Evolutionary conservation across 495 filamentous ascomycete genomes (phyloP).

Genomic region (Penicillium steckii): DNA sequence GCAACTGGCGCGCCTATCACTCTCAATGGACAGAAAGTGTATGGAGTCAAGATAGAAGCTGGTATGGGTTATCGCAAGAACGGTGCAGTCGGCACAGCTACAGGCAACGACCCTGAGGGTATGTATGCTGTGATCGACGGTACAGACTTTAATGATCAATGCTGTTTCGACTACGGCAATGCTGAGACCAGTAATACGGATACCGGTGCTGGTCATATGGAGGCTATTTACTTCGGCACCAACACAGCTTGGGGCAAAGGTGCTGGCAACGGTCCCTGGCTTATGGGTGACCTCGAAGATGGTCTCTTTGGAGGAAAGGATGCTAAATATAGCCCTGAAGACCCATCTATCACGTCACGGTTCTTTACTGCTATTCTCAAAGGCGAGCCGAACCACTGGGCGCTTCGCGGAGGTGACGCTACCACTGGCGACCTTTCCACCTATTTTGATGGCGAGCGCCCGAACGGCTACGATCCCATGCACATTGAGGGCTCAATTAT

Average conservation of each 20-base stretch:
- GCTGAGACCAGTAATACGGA: constrained; percentile 53
- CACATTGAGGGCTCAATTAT: constrained; percentile 58
- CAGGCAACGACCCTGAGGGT: constrained; percentile 50
- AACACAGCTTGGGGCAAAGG: constrained; percentile 50
- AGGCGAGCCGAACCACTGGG: constrained; percentile 50
- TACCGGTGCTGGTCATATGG: constrained; percentile 59
- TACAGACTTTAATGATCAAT: constrained; percentile 55
- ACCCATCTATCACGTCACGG: constrained; percentile 47
- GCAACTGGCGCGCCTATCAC: constrained; percentile 56
- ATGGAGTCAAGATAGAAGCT: constrained; percentile 57
- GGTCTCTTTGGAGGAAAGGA: constrained; percentile 52
- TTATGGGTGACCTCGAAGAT: constrained; percentile 63
- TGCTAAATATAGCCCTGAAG: constrained; percentile 37
- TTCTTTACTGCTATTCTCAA: constrained; percentile 54
- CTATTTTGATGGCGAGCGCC: constrained; percentile 52
- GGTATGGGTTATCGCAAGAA: constrained; percentile 57
- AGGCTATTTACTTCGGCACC: constrained; percentile 58
- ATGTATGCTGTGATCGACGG: constrained; percentile 61
- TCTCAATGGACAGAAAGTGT: constrained; percentile 56
- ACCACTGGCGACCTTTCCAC: constrained; percentile 53
- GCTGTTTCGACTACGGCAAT: constrained; percentile 64
- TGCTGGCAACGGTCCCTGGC: constrained; percentile 54
- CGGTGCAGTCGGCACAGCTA: constrained; percentile 46
- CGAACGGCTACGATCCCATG: constrained; percentile 59
- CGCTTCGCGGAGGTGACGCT: constrained; percentile 53